These are phyloP conservation scores for Tuber calosporum DNA, from an alignment of 495 filamentous ascomycete species.

Conservation along the genomic window DNA sequence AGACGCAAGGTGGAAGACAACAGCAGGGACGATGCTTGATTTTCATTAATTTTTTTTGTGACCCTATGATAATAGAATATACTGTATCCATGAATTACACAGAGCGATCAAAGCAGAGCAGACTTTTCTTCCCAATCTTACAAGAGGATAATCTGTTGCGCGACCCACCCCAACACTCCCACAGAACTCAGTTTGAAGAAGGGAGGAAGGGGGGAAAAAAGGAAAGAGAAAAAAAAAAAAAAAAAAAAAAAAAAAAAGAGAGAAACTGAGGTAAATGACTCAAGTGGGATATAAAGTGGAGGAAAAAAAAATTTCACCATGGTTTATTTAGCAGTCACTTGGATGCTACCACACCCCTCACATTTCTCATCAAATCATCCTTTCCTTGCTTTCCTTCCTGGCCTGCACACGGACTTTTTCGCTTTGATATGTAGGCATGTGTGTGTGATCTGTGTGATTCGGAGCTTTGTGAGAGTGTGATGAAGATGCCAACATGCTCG, in stretches of 20 bases:
- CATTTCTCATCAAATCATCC: not conserved
- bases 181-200: not conserved
- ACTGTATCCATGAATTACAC: constrained; percentile 2
- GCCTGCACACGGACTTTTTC: not conserved
- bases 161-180: not conserved
- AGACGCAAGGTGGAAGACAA: not conserved
- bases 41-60: not conserved
- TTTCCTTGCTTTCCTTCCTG: constrained; percentile 1
- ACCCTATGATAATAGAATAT: not conserved
- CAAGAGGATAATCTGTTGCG: not conserved
- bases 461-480: constrained; percentile 10
- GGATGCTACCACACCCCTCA: not conserved
- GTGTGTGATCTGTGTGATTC: constrained; percentile 4
- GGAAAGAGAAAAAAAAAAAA: not conserved
- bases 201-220: not conserved
- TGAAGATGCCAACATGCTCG: constrained; percentile 37
- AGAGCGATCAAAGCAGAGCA: constrained; percentile 31
- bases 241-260: not conserved
- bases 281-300: not conserved
- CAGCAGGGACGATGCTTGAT: not conserved
- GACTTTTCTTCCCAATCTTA: not conserved
- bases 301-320: not conserved
- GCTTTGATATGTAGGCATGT: not conserved
- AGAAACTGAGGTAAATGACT: not conserved
- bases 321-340: not conserved